Evolutionary conservation across 2,329 filamentous ascomycete species (phyloP), one percentile per base, ranked within the genome.

Genomic region (Claviceps africana): DNA sequence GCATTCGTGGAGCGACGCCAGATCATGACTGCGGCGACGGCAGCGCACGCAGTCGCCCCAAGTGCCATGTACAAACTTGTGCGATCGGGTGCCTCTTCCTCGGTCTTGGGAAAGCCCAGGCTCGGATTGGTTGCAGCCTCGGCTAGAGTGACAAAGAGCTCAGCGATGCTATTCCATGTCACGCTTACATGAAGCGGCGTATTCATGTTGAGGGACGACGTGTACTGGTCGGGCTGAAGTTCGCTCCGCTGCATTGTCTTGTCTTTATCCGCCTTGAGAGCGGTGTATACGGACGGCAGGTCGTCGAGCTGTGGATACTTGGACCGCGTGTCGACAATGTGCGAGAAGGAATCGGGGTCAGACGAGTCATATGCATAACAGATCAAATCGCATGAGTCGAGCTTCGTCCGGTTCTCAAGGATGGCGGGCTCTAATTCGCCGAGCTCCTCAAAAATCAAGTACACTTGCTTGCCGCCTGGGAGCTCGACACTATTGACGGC

Each of bases 361-460:
- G 89, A 94, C 2, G 91, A 97, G 70, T 98, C 93, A 69, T 97
- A 98, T 0, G 88, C 84, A 68, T 95, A 97, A 68, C 91, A 95
- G 46, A 98, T 78, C 25, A 98, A 77, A 67, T 98, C 93, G 67
- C 91, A 97, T 6, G 89, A 83, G 61, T 95, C 88, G 15, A 98
- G 76, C 67, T 94, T 95, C 45, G 82, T 79, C 62, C 84, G 82
- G 63, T 98, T 98, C 53, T 97, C 93, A 3, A 98, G 74, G 51
- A 97, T 89, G 13, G 93, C 93, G 0, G 88, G 86, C 66, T 97
- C 93, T n/a, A 95, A 75, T 67, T 97, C 89, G 35, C 93, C 93
- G 1, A 97, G 82, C 68, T 98, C 93, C 62, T 95, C 88, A 25
- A 97, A 75, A 54, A 98, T 97, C 35, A 98, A 76, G 64, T 98